Evolutionary conservation across 331 rosid species (phyloP), one percentile per base, ranked within the genome.

Genomic region (Stylosanthes scabra): DNA sequence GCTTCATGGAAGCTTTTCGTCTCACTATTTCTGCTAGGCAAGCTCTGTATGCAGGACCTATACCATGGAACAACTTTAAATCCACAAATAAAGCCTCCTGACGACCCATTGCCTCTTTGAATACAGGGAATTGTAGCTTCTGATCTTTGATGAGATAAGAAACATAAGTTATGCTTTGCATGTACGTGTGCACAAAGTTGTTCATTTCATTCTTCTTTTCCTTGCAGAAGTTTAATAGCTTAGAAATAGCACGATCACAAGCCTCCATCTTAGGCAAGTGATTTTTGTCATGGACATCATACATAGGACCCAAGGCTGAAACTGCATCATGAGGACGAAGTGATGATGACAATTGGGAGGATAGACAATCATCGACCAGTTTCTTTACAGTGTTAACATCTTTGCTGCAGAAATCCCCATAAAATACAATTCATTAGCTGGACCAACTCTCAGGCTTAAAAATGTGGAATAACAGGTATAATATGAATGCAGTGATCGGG

Each of bases 291-390:
- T 95, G 99, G 68, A 95, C 91, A 81, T 95, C 93, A 67, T 95
- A 92, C 97, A 88, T 92, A 49, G 97, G 96, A 77, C 97, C 99
- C 85, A 95, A 74, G 80, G 99, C 97, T 13, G 99, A 95, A 79
- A 92, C 97, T 3, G 97, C 99, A 84, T 95, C 99, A 66, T 92
- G 97, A 77, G 99, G 97, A 61, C 97, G 96, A 67, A 95, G 92
- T 49, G 97, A 88, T 51, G 96, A 86, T 58, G 97, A 88, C 77
- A 90, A 71, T 41, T 83, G 97, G 59, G 89, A 70, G 62, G 97
- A 88, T 71, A 90, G 81, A 65, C 96, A 90, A 74, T 90, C 99
- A 83, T 92, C 97, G 71, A 90, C 97, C 27, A 90, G 86, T 78
- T 84, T 95, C 91, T 92, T 95, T 70, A 95, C 97, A 0, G 96